These are phyloP conservation scores for Graphiopsis chlorocephala DNA, from an alignment of 2,329 filamentous ascomycete genomes.

Conservation along the genomic window DNA sequence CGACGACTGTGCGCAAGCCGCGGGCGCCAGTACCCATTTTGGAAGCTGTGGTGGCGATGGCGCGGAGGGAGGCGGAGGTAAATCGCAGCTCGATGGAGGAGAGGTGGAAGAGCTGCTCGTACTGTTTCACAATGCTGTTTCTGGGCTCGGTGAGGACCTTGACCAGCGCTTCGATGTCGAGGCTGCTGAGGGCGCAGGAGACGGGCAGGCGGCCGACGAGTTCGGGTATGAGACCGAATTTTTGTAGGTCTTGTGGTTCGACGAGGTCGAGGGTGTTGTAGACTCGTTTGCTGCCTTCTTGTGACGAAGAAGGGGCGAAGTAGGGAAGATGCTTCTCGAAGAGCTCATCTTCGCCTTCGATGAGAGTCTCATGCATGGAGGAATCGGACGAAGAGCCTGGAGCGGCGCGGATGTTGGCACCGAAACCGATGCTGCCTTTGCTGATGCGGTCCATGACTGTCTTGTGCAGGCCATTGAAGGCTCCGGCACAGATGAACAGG, in stretches of 20 bases:
- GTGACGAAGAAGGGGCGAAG: conserved; percentile 39
- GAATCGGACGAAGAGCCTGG: conserved; percentile 38
- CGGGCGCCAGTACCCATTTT: conserved; percentile 68
- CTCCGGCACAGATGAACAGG: conserved; percentile 93
- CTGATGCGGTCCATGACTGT: conserved; percentile 82
- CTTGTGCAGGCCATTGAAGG: conserved; percentile 90
- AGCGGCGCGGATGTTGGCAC: conserved; percentile 67
- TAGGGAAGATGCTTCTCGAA: conserved; percentile 49
- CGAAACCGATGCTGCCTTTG: conserved; percentile 85
- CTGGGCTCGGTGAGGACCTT: conserved; percentile 89
- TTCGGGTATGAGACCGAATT: conserved; percentile 78
- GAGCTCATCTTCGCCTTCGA: conserved; percentile 56
- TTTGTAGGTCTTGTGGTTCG: conserved; percentile 74
- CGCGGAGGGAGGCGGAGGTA: conserved; percentile 75
- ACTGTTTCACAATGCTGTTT: conserved; percentile 84
- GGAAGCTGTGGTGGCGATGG: conserved; percentile 70
- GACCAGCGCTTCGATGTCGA: conserved; percentile 67
- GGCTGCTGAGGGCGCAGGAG: conserved; percentile 76
- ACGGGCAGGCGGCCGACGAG: conserved; percentile 94
- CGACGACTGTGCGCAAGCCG: conserved; percentile 48
- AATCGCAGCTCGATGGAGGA: conserved; percentile 75
- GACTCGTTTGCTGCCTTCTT: conserved; percentile 49
- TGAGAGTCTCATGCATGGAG: conserved; percentile 56
- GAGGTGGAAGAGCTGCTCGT: conserved; percentile 81
- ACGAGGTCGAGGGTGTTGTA: conserved; percentile 67